phyloP scores from a whole-genome alignment of 192 early-diverging fungal species.

The Gonapodya prolifera region DNA sequence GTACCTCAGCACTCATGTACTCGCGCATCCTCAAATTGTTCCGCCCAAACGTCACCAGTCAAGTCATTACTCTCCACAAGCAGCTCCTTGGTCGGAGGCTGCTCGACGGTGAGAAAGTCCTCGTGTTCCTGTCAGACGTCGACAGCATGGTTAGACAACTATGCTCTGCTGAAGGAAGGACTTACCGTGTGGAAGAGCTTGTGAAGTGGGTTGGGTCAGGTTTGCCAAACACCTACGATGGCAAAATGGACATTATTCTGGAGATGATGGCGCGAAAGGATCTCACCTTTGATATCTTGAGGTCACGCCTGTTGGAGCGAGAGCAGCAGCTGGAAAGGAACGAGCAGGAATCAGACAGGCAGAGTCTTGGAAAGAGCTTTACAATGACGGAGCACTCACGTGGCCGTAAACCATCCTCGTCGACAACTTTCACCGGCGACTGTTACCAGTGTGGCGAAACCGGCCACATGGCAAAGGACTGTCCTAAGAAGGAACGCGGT shows the following conservation, averaged over 20 bases:
- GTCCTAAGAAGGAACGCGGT: not conserved
- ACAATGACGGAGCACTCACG: not conserved
- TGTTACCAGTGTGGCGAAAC: not conserved
- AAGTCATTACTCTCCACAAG: not conserved
- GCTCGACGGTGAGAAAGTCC: not conserved
- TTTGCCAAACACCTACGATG: no score
- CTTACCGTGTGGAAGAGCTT: not conserved
- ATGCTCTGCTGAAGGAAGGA: not conserved
- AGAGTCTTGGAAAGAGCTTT: not conserved
- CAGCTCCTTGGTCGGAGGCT: not conserved
- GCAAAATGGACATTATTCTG: no score
- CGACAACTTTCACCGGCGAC: not conserved
- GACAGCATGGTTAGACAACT: not conserved
- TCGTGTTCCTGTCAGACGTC: not conserved
- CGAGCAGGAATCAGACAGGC: not conserved
- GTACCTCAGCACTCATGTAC: not conserved
- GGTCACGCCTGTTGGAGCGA: no score
- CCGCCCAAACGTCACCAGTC: not conserved
- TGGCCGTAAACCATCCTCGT: no score
- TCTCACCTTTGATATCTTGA: no score
- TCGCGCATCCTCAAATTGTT: not conserved
- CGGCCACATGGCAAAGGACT: not conserved
- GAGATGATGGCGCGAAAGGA: no score
- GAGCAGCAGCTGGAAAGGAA: not conserved
- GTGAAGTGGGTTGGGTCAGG: no score